phyloP scores from a whole-genome alignment of 176 grass and related monocot genomes.

The Zea luxurians region DNA sequence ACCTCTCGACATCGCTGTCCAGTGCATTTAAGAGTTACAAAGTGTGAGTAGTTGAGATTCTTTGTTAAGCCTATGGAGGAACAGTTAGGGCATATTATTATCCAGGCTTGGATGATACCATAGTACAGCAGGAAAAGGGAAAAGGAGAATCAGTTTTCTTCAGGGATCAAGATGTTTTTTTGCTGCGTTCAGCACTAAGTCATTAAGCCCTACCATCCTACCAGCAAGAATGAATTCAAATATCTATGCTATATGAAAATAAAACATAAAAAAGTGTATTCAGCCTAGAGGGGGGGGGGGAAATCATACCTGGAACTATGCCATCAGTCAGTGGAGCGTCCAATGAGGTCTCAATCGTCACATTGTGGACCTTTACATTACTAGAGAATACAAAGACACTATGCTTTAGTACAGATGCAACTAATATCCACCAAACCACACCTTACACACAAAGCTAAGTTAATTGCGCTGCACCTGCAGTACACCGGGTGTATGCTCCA shows the following conservation, averaged over 20 bases:
- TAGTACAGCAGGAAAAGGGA: constrained; percentile 10
- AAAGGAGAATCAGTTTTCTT: background rate
- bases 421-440: constrained; percentile 17
- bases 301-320: constrained; percentile 71
- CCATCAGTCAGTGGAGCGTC: constrained; percentile 75
- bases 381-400: constrained; percentile 48
- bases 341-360: constrained; percentile 60
- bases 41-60: background rate
- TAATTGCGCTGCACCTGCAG: constrained; percentile 53
- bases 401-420: constrained; percentile 21
- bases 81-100: background rate
- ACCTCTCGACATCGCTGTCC: background rate
- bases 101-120: constrained; percentile 3
- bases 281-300: background rate
- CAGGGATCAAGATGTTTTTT: background rate
- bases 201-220: constrained; percentile 21
- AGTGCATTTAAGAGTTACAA: background rate
- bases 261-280: background rate
- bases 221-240: constrained; percentile 7
- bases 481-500: constrained; percentile 93
- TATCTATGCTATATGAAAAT: background rate
- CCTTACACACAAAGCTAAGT: constrained; percentile 4
- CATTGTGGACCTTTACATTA: constrained; percentile 71
- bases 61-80: constrained; percentile 4
- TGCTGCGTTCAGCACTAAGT: background rate